Percentiles rank a stretch among this genome's conserved stretches.
Conservation (phyloP, 306 rosid species). For the Luffa aegyptiaca region DNA sequence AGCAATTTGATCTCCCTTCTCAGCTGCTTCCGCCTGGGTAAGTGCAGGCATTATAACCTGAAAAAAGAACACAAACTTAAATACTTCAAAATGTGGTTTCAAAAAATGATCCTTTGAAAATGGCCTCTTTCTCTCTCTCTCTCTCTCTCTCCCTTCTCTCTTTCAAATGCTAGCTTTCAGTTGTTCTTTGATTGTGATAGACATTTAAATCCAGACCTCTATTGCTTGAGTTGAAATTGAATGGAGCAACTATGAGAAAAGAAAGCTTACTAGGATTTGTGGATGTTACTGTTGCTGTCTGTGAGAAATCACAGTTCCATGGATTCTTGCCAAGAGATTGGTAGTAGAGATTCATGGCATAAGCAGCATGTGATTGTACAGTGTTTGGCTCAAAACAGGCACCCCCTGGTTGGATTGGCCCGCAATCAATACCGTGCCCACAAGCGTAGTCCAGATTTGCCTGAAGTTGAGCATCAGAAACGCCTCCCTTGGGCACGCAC, state of each 20-base stretch:
- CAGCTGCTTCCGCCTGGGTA: constrained; percentile 55
- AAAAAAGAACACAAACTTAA: background rate
- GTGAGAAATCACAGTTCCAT: constrained; percentile 89
- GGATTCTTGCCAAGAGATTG: constrained; percentile 41
- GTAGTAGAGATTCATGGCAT: constrained; percentile 85
- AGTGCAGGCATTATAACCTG: constrained; percentile 74
- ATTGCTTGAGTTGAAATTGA: background rate
- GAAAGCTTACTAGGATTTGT: constrained; percentile 69
- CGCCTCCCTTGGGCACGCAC: constrained; percentile 68
- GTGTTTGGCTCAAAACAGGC: constrained; percentile 80
- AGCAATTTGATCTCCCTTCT: background rate
- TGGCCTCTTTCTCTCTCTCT: background rate
- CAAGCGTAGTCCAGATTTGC: constrained; percentile 63
- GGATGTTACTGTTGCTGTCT: constrained; percentile 63
- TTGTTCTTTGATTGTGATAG: background rate
- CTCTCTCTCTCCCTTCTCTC: background rate
- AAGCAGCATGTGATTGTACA: constrained; percentile 60
- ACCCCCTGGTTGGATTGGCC: constrained; percentile 62
- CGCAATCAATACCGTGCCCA: constrained; percentile 51
- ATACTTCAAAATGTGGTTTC: background rate
- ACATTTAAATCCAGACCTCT: background rate
- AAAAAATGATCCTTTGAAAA: background rate
- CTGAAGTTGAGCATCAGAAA: constrained; percentile 57
- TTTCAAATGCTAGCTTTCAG: background rate
- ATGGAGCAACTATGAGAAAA: background rate